Evolutionary conservation across 768 basidiomycete species (phyloP).

Genomic region (Tephrocybe sp.): DNA sequence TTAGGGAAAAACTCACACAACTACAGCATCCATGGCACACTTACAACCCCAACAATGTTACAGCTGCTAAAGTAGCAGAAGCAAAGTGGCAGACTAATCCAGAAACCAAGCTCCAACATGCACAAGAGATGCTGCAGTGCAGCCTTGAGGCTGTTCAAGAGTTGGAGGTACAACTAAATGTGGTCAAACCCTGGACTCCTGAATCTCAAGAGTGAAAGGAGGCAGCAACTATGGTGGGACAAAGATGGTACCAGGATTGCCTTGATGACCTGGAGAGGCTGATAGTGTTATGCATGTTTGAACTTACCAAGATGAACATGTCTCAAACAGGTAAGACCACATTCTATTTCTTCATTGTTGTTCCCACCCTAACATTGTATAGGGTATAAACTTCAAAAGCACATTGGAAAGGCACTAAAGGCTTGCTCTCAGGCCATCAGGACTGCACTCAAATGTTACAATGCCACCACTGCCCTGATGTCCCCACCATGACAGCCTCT

Average conservation of each 20-base stretch:
- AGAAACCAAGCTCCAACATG: background rate
- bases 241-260: slow-evolving; percentile 11
- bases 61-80: background rate
- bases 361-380: too few relatives aligned
- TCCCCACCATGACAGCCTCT: background rate
- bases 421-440: background rate
- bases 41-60: background rate
- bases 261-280: slow-evolving; percentile 2
- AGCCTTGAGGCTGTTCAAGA: slow-evolving; percentile 1
- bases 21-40: background rate
- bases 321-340: slow-evolving; percentile 1
- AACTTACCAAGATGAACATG: slow-evolving; percentile 5
- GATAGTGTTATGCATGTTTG: background rate
- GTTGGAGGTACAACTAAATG: slow-evolving; percentile 14
- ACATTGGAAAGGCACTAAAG: background rate
- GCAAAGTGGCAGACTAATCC: background rate
- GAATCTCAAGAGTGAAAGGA: slow-evolving; percentile 6
- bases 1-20: too few relatives aligned
- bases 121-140: background rate
- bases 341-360: too few relatives aligned
- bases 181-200: slow-evolving; percentile 14
- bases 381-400: background rate
- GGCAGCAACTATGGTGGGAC: background rate
- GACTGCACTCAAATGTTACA: background rate
- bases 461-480: background rate